Evolutionary conservation across 2,329 filamentous ascomycete genomes (phyloP).

Genomic region (Paraphoma sp.): DNA sequence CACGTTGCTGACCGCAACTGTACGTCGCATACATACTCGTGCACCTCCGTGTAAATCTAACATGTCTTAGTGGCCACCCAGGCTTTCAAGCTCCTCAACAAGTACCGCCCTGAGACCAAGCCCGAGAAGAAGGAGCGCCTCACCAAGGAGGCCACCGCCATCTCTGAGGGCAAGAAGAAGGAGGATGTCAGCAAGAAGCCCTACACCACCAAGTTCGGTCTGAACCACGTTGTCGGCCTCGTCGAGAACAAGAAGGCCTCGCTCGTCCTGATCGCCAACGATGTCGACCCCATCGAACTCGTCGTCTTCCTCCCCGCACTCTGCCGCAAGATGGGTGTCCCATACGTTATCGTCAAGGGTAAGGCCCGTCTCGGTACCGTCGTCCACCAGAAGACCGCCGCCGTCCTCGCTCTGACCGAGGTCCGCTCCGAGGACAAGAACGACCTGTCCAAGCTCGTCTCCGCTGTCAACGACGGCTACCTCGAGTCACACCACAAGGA

Average conservation of each 20-base stretch:
- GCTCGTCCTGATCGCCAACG: conserved; percentile 97
- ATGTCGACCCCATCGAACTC: conserved; percentile 99
- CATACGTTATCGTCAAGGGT: conserved; percentile 99
- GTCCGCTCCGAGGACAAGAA: conserved; percentile 98
- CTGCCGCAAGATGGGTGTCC: conserved; percentile 99
- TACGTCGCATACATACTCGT: conserved; percentile 19
- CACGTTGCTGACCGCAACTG: conserved; percentile 72
- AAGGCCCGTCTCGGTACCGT: conserved; percentile 99
- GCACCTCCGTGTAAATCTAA: conserved; percentile 75
- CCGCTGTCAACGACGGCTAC: conserved; percentile 97
- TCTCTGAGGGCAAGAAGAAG: conserved; percentile 99
- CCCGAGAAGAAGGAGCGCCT: conserved; percentile 99
- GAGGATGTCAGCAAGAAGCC: conserved; percentile 99
- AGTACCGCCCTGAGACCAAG: conserved; percentile 99
- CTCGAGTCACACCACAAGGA: conserved; percentile 88
- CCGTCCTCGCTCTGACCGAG: conserved; percentile 94
- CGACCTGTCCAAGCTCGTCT: conserved; percentile 96
- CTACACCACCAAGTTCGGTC: conserved; percentile 98
- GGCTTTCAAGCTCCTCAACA: conserved; percentile 99
- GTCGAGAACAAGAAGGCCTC: conserved; percentile 95
- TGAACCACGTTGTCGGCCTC: conserved; percentile 83
- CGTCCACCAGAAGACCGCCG: conserved; percentile 99
- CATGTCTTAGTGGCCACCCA: conserved; percentile 74
- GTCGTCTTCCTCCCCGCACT: conserved; percentile 99
- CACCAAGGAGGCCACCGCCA: conserved; percentile 95